phyloP scores from a whole-genome alignment of 495 filamentous ascomycete genomes.

The Rhypophila decipiens region DNA sequence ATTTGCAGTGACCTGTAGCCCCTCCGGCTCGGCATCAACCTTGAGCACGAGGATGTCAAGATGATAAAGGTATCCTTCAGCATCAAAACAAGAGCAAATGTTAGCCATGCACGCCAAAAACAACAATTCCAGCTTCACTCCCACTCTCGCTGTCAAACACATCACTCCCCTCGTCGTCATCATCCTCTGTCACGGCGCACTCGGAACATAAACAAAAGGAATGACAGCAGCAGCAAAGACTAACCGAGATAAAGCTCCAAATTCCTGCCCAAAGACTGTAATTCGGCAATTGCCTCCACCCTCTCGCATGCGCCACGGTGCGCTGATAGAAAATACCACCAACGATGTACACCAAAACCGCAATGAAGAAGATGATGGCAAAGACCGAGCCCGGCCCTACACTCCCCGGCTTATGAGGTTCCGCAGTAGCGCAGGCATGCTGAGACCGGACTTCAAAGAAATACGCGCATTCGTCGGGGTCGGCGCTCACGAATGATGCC shows the following conservation, averaged over 20 bases:
- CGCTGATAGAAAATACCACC: slow-evolving; percentile 95
- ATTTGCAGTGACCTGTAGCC: slow-evolving; percentile 56
- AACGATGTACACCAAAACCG: slow-evolving; percentile 78
- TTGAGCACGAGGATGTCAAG: slow-evolving; percentile 65
- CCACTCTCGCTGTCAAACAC: too few species aligned
- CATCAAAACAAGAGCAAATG: neutral
- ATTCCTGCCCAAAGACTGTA: slow-evolving; percentile 90
- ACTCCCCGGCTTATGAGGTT: slow-evolving; percentile 54
- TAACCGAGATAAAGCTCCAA: slow-evolving; percentile 72
- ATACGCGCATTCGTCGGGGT: slow-evolving; percentile 86
- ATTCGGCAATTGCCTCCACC: slow-evolving; percentile 94
- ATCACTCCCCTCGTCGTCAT: too few species aligned
- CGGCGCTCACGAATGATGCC: slow-evolving; percentile 75
- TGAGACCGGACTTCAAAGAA: slow-evolving; percentile 90
- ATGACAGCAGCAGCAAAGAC: slow-evolving; percentile 1
- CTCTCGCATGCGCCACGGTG: slow-evolving; percentile 88
- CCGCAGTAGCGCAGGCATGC: slow-evolving; percentile 66
- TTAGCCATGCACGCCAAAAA: too few species aligned
- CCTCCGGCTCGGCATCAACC: slow-evolving; percentile 54
- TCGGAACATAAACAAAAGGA: neutral
- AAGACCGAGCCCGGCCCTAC: slow-evolving; percentile 86
- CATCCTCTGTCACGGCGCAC: too few species aligned
- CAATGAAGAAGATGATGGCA: slow-evolving; percentile 81
- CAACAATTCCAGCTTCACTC: neutral
- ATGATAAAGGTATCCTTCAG: slow-evolving; percentile 77